These are phyloP conservation scores for Tinospora cordifolia DNA, from an alignment of 164 flowering plant species.

Conservation along the genomic window DNA sequence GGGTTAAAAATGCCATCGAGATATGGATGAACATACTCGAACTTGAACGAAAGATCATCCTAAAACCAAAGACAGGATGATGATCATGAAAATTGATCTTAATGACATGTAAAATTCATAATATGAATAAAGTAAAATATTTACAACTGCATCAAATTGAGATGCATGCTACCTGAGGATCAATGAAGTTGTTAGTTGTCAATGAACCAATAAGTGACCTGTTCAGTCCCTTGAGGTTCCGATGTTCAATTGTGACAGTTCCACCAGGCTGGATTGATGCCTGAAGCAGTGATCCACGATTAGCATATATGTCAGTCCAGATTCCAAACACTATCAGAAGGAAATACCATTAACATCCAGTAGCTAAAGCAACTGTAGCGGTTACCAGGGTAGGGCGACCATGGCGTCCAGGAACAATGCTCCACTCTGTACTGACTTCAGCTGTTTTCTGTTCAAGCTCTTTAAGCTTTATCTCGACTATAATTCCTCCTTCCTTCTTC, in stretches of 20 bases:
- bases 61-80: slow-evolving; percentile 18
- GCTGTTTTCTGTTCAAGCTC: slow-evolving; percentile 93
- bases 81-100: background rate
- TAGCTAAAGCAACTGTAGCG: background rate
- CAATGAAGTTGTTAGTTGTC: slow-evolving; percentile 91
- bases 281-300: slow-evolving; percentile 28
- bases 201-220: slow-evolving; percentile 87
- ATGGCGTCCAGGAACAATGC: slow-evolving; percentile 92
- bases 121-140: background rate
- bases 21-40: slow-evolving; percentile 96
- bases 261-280: slow-evolving; percentile 98
- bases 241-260: slow-evolving; percentile 90
- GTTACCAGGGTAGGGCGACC: slow-evolving; percentile 89
- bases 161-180: slow-evolving; percentile 63
- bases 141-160: background rate
- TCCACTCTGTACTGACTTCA: slow-evolving; percentile 98
- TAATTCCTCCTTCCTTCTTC: slow-evolving; percentile 91
- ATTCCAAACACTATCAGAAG: background rate
- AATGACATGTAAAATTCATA: background rate
- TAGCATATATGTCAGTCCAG: background rate
- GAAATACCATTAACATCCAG: background rate
- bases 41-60: slow-evolving; percentile 98
- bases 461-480: slow-evolving; percentile 94
- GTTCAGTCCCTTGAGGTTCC: slow-evolving; percentile 81
- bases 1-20: slow-evolving; percentile 75